Base-by-base conservation (phyloP, 31 red algal genomes). In the Odonthalia washingtoniensis region DNA sequence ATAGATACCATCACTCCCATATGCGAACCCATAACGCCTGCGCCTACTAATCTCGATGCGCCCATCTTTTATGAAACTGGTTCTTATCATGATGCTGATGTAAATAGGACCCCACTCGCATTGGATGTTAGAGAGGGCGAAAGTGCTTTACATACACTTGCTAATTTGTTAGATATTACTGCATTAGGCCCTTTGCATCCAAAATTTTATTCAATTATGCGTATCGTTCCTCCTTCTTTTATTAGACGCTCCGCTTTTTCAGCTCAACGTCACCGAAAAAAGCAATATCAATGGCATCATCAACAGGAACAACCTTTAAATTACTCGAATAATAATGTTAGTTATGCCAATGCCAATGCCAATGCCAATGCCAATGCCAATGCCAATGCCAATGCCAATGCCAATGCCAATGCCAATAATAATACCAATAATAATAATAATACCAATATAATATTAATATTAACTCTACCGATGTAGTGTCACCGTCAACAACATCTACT, bases 1-100 rank as follows among this genome's bases (percentile, higher is more conserved):
- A 72, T 75, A 30, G 89, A 77, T 40, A 61, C 52, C 40, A 81
- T 90, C 77, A 63, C 87, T 30, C 87, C 87, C 3, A 28, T 66
- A 18, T 0, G n/a, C 32, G 36, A n/a, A n/a, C n/a, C n/a, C n/a
- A n/a, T n/a, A n/a, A n/a, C n/a, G n/a, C n/a, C n/a, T n/a, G n/a
- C n/a, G n/a, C n/a, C n/a, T n/a, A n/a, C n/a, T n/a, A n/a, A n/a
- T n/a, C n/a, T n/a, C n/a, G n/a, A n/a, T n/a, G n/a, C n/a, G n/a
- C n/a, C n/a, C n/a, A n/a, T n/a, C n/a, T n/a, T n/a, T n/a, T n/a
- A n/a, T n/a, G n/a, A n/a, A n/a, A n/a, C n/a, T n/a, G n/a, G n/a
- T n/a, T n/a, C n/a, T n/a, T n/a, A n/a, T n/a, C n/a, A n/a, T n/a
- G n/a, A n/a, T n/a, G n/a, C 1, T 16, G 12, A 28, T 18, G 63